Evolutionary conservation across 768 basidiomycete species (phyloP).

Genomic region (Rhodotorula taiwanensis): DNA sequence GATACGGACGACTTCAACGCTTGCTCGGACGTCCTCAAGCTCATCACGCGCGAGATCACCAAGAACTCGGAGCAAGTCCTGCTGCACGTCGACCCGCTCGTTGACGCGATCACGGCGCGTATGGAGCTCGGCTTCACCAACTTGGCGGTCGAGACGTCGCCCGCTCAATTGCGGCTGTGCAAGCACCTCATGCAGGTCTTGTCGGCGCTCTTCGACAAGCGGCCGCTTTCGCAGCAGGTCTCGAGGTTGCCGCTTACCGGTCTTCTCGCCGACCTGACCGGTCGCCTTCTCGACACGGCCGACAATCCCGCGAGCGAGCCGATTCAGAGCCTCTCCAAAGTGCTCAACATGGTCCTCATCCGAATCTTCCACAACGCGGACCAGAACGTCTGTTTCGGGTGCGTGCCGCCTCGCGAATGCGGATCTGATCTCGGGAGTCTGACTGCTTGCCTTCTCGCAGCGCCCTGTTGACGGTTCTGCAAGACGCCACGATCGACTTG

Average conservation of each 20-base stretch:
- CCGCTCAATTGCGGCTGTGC: slow-evolving; percentile 68
- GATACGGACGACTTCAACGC: slow-evolving; percentile 56
- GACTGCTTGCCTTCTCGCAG: slow-evolving; percentile 60
- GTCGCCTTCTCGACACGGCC: slow-evolving; percentile 87
- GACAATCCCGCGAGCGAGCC: slow-evolving; percentile 69
- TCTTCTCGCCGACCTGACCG: slow-evolving; percentile 82
- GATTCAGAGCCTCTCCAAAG: slow-evolving; percentile 82
- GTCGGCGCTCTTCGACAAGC: slow-evolving; percentile 87
- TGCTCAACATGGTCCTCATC: slow-evolving; percentile 97
- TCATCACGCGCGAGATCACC: slow-evolving; percentile 76
- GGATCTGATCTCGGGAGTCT: slow-evolving; percentile 43
- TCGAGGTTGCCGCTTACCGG: slow-evolving; percentile 76
- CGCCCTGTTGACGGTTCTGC: slow-evolving; percentile 61
- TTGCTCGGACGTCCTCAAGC: slow-evolving; percentile 90
- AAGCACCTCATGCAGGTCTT: slow-evolving; percentile 97
- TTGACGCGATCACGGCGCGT: slow-evolving; percentile 82
- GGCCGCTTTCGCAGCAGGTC: slow-evolving; percentile 75
- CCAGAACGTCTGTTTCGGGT: slow-evolving; percentile 87
- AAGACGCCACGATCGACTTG: slow-evolving; percentile 48
- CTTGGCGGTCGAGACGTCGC: slow-evolving; percentile 23
- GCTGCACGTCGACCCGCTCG: slow-evolving; percentile 66
- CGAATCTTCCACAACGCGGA: slow-evolving; percentile 80
- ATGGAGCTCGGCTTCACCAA: slow-evolving; percentile 83
- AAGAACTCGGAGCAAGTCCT: slow-evolving; percentile 69
- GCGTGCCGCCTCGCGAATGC: slow-evolving; percentile 38